Conservation (phyloP, 2,329 filamentous ascomycete genomes). For the Fusarium praegraminearum region DNA sequence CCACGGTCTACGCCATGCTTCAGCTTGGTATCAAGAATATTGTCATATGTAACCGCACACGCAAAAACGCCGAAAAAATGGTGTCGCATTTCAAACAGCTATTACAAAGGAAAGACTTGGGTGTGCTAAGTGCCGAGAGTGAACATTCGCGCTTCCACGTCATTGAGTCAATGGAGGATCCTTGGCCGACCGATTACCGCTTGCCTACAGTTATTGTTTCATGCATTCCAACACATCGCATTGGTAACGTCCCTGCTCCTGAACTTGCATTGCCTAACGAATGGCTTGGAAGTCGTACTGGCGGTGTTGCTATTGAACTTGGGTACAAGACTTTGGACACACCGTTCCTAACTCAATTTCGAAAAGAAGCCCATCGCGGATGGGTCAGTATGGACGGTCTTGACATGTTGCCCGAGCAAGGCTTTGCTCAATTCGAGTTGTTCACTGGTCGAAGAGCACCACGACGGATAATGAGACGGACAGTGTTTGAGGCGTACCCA, state of each 20-base stretch:
- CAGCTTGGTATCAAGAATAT: slow-evolving; percentile 82
- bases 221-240: slow-evolving; percentile 78
- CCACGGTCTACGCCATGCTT: slow-evolving; percentile 82
- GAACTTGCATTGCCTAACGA: slow-evolving; percentile 76
- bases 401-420: slow-evolving; percentile 81
- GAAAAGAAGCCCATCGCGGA: slow-evolving; percentile 67
- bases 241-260: slow-evolving; percentile 72
- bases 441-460: slow-evolving; percentile 72
- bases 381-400: slow-evolving; percentile 84
- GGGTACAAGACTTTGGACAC: slow-evolving; percentile 81
- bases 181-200: slow-evolving; percentile 73
- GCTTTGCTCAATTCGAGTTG: slow-evolving; percentile 83
- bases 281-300: slow-evolving; percentile 79
- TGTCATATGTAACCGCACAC: slow-evolving; percentile 78
- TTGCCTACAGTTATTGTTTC: slow-evolving; percentile 80
- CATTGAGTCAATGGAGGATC: slow-evolving; percentile 66
- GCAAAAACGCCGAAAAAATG: slow-evolving; percentile 73
- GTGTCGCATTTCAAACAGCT: slow-evolving; percentile 76
- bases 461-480: slow-evolving; percentile 75
- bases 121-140: slow-evolving; percentile 57
- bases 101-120: slow-evolving; percentile 58
- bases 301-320: slow-evolving; percentile 80
- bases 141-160: slow-evolving; percentile 67
- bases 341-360: slow-evolving; percentile 76
- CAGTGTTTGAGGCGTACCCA: slow-evolving; percentile 64